A percentile compares a stretch with the other conserved stretches of the same genome.
Conservation (phyloP, 192 early-diverging fungal genomes). For the Coemansia sp. region DNA sequence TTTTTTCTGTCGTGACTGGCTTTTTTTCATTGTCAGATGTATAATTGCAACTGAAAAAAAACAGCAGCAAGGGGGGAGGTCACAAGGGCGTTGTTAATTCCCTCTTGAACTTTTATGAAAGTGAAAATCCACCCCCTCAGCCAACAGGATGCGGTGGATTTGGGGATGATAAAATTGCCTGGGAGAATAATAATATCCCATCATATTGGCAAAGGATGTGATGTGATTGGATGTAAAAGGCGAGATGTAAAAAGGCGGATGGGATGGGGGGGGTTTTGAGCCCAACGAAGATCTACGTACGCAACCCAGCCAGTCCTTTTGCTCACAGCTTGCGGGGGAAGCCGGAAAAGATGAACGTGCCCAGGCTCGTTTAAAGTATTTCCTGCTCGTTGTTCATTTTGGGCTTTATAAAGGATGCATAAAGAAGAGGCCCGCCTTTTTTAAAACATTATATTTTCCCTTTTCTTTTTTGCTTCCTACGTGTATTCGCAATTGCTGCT, state of each 20-base stretch:
- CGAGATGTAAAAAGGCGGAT: neutral
- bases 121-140: too few relatives aligned
- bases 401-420: neutral
- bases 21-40: too few relatives aligned
- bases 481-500: slow-evolving; percentile 3
- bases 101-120: too few relatives aligned
- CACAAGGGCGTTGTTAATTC: too few relatives aligned
- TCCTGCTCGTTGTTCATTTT: neutral
- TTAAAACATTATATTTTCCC: neutral
- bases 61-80: too few relatives aligned
- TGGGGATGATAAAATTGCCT: neutral
- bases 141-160: neutral
- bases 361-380: neutral
- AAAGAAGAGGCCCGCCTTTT: neutral
- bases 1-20: too few relatives aligned
- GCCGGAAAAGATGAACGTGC: neutral
- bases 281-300: neutral
- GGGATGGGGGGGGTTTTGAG: neutral
- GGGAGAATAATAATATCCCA: too few relatives aligned
- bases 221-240: neutral
- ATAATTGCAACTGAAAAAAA: too few relatives aligned
- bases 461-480: neutral
- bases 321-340: neutral
- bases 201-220: neutral
- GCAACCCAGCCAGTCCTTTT: neutral